Evolutionary conservation across 257 asterid genomes (phyloP), one percentile per base, ranked within the genome.

Genomic region (Misopates orontium): DNA sequence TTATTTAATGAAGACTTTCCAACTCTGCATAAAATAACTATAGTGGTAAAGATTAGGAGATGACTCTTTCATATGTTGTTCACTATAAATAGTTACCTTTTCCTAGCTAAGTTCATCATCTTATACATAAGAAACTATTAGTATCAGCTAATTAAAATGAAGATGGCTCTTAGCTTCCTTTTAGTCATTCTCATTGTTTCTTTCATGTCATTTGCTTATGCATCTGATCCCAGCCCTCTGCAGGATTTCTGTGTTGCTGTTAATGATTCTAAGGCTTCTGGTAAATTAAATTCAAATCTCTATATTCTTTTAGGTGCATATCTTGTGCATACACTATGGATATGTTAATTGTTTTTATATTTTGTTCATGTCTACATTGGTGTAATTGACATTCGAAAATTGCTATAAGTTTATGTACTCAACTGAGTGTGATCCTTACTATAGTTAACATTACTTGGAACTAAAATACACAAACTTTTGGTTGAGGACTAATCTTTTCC

Each of bases 241-340:
- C 64, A 59, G 41, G 64, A 59, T 59, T 59, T 59, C 50, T 59
- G 64, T 59, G 64, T 59, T 36, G 64, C 64, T 40, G 71, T 66
- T 23, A 39, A 66, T 9, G 62, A 66, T 54, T 25, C 45, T 18
- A 12, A 18, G 6, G 71, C 63, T 15, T 14, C 60, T 12, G 71
- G 71, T 66, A 66, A 39, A 13, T 15, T 20, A 17, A 16, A 16
- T 24, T 14, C 41, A 20, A 53, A 53, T 53, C n/a, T 53, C n/a
- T 16, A 21, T 23, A 7, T 1, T 3, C 10, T 20, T 11, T 28
- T 3, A 28, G 7, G 7, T 28, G 4, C 36, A 28, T 7, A 28
- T 28, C 7, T 28, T 28, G 36, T 7, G 7, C 7, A 28, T 7
- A 28, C 36, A 7, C 4, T 3, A 7, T 28, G 3, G 3, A 28